Base-by-base conservation (phyloP, 441 rosid species). In the Breynia disticha region DNA sequence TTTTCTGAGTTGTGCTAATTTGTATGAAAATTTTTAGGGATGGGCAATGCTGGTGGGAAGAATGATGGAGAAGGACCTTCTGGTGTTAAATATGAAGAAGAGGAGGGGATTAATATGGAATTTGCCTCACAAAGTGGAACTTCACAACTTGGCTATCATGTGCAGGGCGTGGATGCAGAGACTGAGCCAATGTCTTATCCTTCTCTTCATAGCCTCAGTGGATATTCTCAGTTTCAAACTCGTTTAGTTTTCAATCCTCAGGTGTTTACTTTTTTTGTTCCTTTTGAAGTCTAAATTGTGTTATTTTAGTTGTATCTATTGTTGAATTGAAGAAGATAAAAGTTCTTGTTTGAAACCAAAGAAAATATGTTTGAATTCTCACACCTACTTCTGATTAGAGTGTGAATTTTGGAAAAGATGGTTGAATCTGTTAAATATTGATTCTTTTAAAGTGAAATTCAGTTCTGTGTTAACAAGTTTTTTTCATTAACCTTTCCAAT, bases 41-140 rank as follows among this genome's bases (percentile, higher is more conserved):
- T 82, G 89, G 89, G 89, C 63, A 79, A 82, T 78, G 90, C 64
- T 71, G 67, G 75, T 72, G 75, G 75, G 19, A 72, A 69, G 71
- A 58, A 55, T 54, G 82, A 64, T 56, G 86, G 66, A 56, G 81
- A 68, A 67, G 79, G 78, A 32, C 19, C 55, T 18, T 69, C 77
- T 24, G 77, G 72, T 56, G 66, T 38, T 44, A 48, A 45, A 16
- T 41, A 52, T 21, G 68, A 18, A 53, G 72, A 57, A 48, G 73
- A 61, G 56, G 70, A 52, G 35, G 56, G 52, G 45, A 52, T 44
- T 22, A 44, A 57, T 46, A 56, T 56, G 66, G 68, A 66, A 62
- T 59, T 48, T 45, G 60, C 46, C 19, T n/a, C 48, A 24, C 63
- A 72, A 3, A 61, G 57, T 22, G 63, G 60, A 43, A 65, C 78